Percentiles rank a stretch among this genome's conserved stretches.
Evolutionary conservation across 2,329 filamentous ascomycete genomes (phyloP).

Genomic region (Aaosphaeria arxii): DNA sequence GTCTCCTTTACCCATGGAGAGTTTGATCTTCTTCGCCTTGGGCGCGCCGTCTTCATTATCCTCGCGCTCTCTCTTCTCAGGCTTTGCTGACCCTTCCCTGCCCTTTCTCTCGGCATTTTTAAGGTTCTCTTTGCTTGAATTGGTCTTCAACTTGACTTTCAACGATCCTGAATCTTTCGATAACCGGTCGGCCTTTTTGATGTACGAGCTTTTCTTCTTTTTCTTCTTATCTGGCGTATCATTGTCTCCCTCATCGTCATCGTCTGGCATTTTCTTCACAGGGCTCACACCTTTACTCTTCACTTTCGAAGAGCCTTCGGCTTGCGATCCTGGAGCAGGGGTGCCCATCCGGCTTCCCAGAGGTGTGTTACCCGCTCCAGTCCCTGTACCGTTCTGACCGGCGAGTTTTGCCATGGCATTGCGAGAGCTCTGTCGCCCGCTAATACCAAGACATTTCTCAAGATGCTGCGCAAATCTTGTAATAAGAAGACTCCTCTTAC

Average conservation of each 20-base stretch:
- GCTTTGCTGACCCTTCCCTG: conserved; percentile 28
- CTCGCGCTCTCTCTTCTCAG: conserved; percentile 30
- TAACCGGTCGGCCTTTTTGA: conserved; percentile 39
- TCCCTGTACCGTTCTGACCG: conserved; percentile 35
- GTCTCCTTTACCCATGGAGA: conserved; percentile 13
- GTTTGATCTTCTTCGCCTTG: conserved; percentile 39
- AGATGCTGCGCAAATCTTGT: conserved; percentile 60
- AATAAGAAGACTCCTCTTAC: conserved; percentile 60
- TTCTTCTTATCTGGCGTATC: conserved; percentile 45
- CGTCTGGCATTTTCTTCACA: conserved; percentile 24
- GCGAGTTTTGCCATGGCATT: conserved; percentile 48
- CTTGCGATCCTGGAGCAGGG: conserved; percentile 35
- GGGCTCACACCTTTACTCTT: conserved; percentile 33
- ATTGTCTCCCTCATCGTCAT: conserved; percentile 37
- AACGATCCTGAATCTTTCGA: conserved; percentile 15
- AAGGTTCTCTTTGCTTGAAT: conserved; percentile 8
- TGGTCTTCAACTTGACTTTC: conserved; percentile 35
- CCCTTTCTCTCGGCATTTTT: conserved; percentile 23
- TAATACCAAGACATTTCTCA: conserved; percentile 59
- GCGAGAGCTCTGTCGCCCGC: conserved; percentile 50
- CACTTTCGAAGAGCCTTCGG: conserved; percentile 21
- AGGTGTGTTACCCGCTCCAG: conserved; percentile 40
- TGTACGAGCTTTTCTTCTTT: conserved; percentile 47
- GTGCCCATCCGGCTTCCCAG: conserved; percentile 43
- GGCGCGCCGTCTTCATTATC: conserved; percentile 27